These are phyloP conservation scores for Candida glaebosa DNA, from an alignment of 805 yeast genomes.

Conservation along the genomic window DNA sequence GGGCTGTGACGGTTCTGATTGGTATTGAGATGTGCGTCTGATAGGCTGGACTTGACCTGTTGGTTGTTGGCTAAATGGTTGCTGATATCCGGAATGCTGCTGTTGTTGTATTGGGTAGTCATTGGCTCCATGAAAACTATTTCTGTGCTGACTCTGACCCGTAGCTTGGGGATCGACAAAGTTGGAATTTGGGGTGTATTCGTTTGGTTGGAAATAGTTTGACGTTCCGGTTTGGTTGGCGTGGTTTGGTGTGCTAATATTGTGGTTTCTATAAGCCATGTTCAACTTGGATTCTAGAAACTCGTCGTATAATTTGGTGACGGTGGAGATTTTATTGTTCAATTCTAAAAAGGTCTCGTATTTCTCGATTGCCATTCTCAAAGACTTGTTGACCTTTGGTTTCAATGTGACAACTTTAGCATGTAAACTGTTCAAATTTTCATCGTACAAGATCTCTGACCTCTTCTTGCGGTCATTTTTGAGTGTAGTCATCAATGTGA, in stretches of 20 bases:
- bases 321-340: conserved; percentile 75
- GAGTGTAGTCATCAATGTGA: conserved; percentile 58
- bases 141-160: conserved; percentile 1
- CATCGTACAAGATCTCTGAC: conserved; percentile 39
- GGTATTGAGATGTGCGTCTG: conserved; percentile 1
- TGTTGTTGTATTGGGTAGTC: conserved; percentile 1
- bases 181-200: not conserved
- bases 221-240: conserved; percentile 4
- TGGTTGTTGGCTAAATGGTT: conserved; percentile 1
- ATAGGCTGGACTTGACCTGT: not conserved
- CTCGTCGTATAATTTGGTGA: conserved; percentile 72
- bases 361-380: conserved; percentile 54
- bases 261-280: conserved; percentile 34
- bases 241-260: conserved; percentile 9
- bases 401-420: conserved; percentile 56
- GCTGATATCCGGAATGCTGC: conserved; percentile 3
- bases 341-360: conserved; percentile 67
- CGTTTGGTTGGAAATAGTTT: conserved; percentile 3
- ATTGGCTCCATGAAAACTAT: not conserved
- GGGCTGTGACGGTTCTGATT: not conserved
- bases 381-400: conserved; percentile 64
- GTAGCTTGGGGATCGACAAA: conserved; percentile 2
- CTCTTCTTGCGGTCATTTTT: conserved; percentile 44
- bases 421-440: conserved; percentile 54
- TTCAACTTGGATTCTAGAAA: conserved; percentile 54